Base-by-base conservation (phyloP, 768 basidiomycete species). In the Phanerochaete carnosa region DNA sequence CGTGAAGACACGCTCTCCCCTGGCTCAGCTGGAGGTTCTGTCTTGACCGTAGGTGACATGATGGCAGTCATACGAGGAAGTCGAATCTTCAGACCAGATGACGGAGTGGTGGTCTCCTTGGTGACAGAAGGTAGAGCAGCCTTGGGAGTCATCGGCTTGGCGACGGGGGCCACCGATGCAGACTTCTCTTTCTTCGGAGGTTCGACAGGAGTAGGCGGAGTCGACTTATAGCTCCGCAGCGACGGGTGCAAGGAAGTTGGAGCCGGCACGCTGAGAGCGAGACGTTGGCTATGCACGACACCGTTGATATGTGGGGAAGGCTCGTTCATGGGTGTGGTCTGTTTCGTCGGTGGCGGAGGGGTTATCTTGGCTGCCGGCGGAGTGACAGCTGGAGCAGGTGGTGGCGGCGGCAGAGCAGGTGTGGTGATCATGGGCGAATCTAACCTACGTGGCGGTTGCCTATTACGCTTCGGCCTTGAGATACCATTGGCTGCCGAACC, bases 51-150 rank as follows among this genome's bases (percentile, higher is more conserved):
- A 0, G 68, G 63, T 2, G 63, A 62, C 23, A n/a, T 28, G 23
- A 53, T 23, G 1, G 59, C 55, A 33, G 62, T 61, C 51, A 55
- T 53, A 16, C 57, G 62, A 29, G 62, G 62, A 9, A 62, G 45
- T 13, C 62, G 62, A 28, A 62, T 62, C 54, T 62, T 62, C 35
- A 62, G 53, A 9, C 62, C 62, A 19, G 57, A 26, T 2, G 51
- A 54, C 7, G 57, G 32, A 8, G 57, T 46, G 25, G 37, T 5
- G 16, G 2, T 22, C 5, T 29, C 29, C 51, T 30, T 32, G 33
- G 19, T 46, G 45, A 30, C 43, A 23, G 57, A 23, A 22, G 35
- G 19, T 2, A 46, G 25, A 6, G 49, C 43, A 11, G 32, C n/a
- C 33, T 62, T 62, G 45, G 51, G 29, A 9, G 52, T 58, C 16